Percentiles rank a stretch among this genome's conserved stretches.
Evolutionary conservation across 495 filamentous ascomycete species (phyloP).

Genomic region (Penicillium bovifimosum): DNA sequence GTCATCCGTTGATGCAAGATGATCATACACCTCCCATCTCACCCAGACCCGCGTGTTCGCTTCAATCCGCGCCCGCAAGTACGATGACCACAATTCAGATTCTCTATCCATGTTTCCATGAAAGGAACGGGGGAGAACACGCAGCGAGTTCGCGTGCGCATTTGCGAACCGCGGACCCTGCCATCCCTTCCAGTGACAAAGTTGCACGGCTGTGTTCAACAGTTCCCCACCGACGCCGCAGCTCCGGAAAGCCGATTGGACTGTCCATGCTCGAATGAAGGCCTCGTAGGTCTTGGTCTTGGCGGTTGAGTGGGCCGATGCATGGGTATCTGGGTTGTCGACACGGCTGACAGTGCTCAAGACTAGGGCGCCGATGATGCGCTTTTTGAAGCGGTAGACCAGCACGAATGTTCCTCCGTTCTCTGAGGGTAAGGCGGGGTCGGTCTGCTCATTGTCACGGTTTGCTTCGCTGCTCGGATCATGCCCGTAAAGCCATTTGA

Average conservation of each 20-base stretch:
- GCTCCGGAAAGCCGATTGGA: constrained; percentile 57
- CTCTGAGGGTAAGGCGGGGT: not conserved
- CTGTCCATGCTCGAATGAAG: constrained; percentile 72
- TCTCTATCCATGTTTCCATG: not conserved
- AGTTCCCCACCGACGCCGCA: constrained; percentile 64
- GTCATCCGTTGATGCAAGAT: too few species aligned
- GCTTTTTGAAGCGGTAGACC: constrained; percentile 49
- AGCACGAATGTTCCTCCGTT: constrained; percentile 33
- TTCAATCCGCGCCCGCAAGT: not conserved
- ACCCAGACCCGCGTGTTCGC: not conserved
- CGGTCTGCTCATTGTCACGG: not conserved
- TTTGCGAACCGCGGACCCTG: constrained; percentile 55
- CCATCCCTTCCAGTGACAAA: constrained; percentile 51
- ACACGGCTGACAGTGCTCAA: constrained; percentile 37
- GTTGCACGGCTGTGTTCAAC: constrained; percentile 57
- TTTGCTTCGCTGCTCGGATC: not conserved
- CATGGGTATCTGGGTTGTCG: not conserved
- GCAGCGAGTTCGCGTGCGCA: constrained; percentile 59
- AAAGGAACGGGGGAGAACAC: constrained; percentile 2
- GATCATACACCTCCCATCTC: not conserved
- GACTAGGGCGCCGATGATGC: constrained; percentile 53
- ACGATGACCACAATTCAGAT: not conserved
- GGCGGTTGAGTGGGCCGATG: not conserved
- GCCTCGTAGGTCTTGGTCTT: not conserved
- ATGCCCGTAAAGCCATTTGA: constrained; percentile 38